Evolutionary conservation across 2,329 filamentous ascomycete genomes (phyloP), one percentile per base, ranked within the genome.

Genomic region (Apiospora marii): DNA sequence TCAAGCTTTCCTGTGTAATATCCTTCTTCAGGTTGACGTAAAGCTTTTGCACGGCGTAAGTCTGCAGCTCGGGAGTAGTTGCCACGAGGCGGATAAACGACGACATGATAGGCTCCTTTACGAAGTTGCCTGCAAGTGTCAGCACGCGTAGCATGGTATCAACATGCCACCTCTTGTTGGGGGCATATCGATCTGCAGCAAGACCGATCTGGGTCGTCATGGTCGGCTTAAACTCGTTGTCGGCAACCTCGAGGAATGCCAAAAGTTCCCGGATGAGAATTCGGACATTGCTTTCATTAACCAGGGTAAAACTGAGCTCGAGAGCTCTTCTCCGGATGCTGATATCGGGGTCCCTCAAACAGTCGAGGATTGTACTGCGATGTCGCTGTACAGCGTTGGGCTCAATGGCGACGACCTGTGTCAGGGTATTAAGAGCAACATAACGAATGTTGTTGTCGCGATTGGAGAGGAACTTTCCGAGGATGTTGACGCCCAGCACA

Each of bases 371-470:
- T 0, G 96, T 99, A 85, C 98, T 99, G 71, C 97, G 91, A 83
- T 99, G 96, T 80, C 96, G 89, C 82, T 99, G 96, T 1, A 99
- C 96, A 4, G 96, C 96, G 81, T 98, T 98, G 19, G 96, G 96
- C 82, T 99, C 96, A 68, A 99, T 95, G 4, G 96, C 96, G 67
- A 99, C 96, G 24, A 99, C 96, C 84, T 98, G 98, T 85, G 98
- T 97, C 69, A 99, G 87, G 0, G 96, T 99, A 83, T 99, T 99
- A 70, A 99, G 87, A 24, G 96, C 96, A 70, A 99, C 96, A 80
- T 99, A 99, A 82, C 96, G 93, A 79, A 99, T 99, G 81, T 99
- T 99, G 87, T 99, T 99, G 84, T 99, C 96, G 78, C 96, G 92
- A 86, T 99, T 99, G n/a, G 95, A 92, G 74, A 99, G 85, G 84